phyloP scores from a whole-genome alignment of 352 stramenopile species.

The Elongisporangium prolatum region DNA sequence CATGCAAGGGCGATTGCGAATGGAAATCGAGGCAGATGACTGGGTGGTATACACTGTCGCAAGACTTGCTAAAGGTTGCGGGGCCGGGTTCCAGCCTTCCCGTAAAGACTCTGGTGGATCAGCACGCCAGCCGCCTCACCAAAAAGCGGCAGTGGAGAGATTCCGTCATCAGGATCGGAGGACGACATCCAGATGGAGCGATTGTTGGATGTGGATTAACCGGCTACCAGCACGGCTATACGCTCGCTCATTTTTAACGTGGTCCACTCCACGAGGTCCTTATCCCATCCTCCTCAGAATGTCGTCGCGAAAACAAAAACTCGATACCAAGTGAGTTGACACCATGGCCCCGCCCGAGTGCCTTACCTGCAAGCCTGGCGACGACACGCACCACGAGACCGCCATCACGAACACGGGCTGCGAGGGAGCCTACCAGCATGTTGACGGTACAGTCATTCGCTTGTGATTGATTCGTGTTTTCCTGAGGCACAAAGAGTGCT shows the following conservation, averaged over 20 bases:
- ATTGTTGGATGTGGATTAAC: background rate
- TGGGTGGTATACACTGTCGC: background rate
- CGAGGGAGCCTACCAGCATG: constrained; percentile 51
- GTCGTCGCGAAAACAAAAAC: background rate
- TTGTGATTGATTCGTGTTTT: background rate
- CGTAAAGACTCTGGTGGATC: background rate
- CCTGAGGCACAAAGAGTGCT: background rate
- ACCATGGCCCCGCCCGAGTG: constrained; percentile 62
- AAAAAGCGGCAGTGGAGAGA: background rate
- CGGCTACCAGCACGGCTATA: background rate
- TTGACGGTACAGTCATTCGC: constrained; percentile 38
- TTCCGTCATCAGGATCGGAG: background rate
- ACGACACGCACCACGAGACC: constrained; percentile 62
- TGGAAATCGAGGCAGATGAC: background rate
- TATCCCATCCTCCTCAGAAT: background rate
- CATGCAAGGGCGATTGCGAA: background rate
- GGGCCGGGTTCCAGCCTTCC: background rate
- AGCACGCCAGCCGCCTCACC: background rate
- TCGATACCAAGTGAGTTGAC: background rate
- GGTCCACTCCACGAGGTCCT: background rate
- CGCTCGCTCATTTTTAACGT: background rate
- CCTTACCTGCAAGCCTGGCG: constrained; percentile 63
- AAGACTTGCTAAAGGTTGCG: background rate
- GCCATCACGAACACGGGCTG: constrained; percentile 69
- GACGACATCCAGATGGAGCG: background rate